Conservation (phyloP, 2,329 filamentous ascomycete species). For the Cladosporium cucumerinum region DNA sequence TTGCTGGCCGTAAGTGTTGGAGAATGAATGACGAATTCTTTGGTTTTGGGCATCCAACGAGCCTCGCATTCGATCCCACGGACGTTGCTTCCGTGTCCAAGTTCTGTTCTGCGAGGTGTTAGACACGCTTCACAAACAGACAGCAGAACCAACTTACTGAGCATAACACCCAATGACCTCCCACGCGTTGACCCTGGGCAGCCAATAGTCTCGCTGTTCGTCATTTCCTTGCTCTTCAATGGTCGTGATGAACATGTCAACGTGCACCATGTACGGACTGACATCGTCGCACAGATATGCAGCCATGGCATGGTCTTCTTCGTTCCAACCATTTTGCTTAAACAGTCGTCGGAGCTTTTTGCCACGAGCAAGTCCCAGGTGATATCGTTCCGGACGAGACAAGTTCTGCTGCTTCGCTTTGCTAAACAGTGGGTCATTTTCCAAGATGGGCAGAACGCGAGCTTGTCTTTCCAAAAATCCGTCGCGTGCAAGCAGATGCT, state of each 20-base stretch:
- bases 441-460: conserved; percentile 44
- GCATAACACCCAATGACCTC: conserved; percentile 53
- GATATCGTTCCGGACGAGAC: conserved; percentile 51
- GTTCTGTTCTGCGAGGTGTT: conserved; percentile 37
- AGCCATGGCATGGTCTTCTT: conserved; percentile 51
- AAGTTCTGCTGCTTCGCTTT: conserved; percentile 52
- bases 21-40: conserved; percentile 51
- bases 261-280: conserved; percentile 51
- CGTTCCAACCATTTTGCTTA: conserved; percentile 47
- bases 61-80: conserved; percentile 49
- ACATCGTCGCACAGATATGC: conserved; percentile 54
- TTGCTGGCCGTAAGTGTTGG: conserved; percentile 52
- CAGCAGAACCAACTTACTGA: conserved; percentile 29
- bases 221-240: conserved; percentile 49
- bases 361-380: conserved; percentile 51
- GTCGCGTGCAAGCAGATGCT: conserved; percentile 46
- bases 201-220: conserved; percentile 48
- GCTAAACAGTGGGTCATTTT: conserved; percentile 47
- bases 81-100: conserved; percentile 54
- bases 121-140: not conserved
- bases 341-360: conserved; percentile 49
- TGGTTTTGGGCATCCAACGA: conserved; percentile 44
- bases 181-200: conserved; percentile 48
- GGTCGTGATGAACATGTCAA: conserved; percentile 52
- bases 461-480: conserved; percentile 49